Percentiles rank a stretch among this genome's conserved stretches.
Conservation (phyloP, 306 rosid genomes). For the Castanea sativa region DNA sequence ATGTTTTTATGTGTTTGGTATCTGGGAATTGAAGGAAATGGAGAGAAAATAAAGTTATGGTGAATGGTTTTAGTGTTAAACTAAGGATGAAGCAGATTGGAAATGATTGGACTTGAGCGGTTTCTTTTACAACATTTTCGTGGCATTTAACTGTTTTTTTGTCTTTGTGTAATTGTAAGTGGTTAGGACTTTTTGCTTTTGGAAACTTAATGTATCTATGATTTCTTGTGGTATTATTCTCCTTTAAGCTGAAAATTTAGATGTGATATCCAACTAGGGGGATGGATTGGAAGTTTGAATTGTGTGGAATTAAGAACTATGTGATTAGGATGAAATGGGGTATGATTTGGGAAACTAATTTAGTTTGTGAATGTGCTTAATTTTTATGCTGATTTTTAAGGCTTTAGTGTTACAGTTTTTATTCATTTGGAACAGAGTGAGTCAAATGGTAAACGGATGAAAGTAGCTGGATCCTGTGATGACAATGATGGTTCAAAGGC, state of each 20-base stretch:
- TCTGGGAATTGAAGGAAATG: not conserved
- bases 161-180: not conserved
- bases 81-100: not conserved
- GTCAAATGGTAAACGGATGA: conserved; percentile 51
- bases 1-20: not conserved
- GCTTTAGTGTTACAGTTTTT: not conserved
- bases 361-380: not conserved
- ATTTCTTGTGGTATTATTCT: not conserved
- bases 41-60: not conserved
- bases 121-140: not conserved
- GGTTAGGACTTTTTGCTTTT: not conserved
- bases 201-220: not conserved
- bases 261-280: not conserved
- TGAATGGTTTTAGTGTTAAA: not conserved
- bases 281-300: not conserved
- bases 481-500: conserved; percentile 36
- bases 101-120: not conserved
- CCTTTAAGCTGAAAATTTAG: not conserved
- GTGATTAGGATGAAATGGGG: not conserved
- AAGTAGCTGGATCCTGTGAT: conserved; percentile 34
- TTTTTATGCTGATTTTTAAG: not conserved
- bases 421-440: conserved; percentile 38
- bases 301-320: not conserved
- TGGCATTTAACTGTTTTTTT: not conserved
- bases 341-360: not conserved